Evolutionary conservation across 768 basidiomycete species (phyloP), one percentile per base, ranked within the genome.

Genomic region (Antrodiella citrinella): DNA sequence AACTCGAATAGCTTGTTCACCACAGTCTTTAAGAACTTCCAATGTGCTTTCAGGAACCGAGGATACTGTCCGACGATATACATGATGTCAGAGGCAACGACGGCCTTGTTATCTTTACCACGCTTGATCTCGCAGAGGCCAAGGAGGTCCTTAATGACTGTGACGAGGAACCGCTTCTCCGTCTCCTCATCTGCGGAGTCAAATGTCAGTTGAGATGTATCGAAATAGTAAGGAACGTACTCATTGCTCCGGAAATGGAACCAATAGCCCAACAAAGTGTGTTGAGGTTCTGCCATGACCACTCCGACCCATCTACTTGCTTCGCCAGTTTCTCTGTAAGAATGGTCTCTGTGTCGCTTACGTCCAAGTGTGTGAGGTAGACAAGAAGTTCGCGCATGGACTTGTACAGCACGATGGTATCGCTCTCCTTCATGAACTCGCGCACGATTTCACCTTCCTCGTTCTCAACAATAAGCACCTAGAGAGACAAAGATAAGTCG

Each of bases 21-120:
- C 49, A 99, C 96, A 2, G 96, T 98, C 76, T 99, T 99, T 64
- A 99, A 72, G 80, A 99, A 99, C 71, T 98, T 99, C 96, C 96
- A 99, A 66, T 99, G 96, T 15, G 96, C 96, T 67, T 97, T 98
- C 62, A 99, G 81, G 82, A 98, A 99, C 26, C 96, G 84, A 42
- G 96, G 96, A 64, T 99, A 99, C 70, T 99, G 96, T 45, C 96
- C 96, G 55, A 99, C 96, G 62, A 97, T 99, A 66, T 99, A 99
- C 90, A 92, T 92, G 65, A 92, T 92, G 61, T 92, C 86, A 22
- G 90, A 91, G 5, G 91, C 91, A 57, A 98, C 95, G 55, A 98
- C 93, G 3, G 96, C 96, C 66, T 99, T 99, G 79, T 99, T 98
- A 72, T 98, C 96, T 68, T 99, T 98, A 35, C 96, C 96, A 46